Evolutionary conservation across 495 filamentous ascomycete species (phyloP), one percentile per base, ranked within the genome.

Genomic region (Penicillium pancosmium): DNA sequence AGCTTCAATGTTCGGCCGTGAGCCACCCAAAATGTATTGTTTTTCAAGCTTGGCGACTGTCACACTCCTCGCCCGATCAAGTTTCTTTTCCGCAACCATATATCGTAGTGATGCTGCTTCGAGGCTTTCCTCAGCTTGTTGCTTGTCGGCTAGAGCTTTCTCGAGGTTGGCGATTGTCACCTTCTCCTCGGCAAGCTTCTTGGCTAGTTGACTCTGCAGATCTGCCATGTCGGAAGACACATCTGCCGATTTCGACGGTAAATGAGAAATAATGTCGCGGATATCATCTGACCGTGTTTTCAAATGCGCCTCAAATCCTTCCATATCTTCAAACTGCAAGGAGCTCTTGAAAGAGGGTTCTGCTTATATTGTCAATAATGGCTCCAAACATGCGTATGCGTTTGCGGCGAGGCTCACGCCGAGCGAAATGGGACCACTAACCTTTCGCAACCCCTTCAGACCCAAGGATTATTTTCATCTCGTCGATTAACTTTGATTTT

Each of bases 1-100:
- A 59, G 78, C 78, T 41, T 79, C 78, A 5, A 67, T 65, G 50
- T 68, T 72, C 34, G 82, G 69, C 73, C 80, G 65, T 77, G 81
- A 60, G 73, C 82, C 80, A 36, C 82, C 82, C 51, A 89, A 78
- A 57, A 93, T 85, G 18, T 91, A 91, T 73, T 97, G 91, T 62
- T 89, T 90, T 68, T 98, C 95, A 55, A 98, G 75, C 67, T 96
- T 97, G 54, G 90, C 88, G n/a, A 96, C 91, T 47, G 93, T 90
- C 50, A 88, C 74, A 66, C 93, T 97, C 68, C 88, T 90, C 7
- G 87, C 85, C 35, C 94, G 86, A 70, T 98, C 94, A 15, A 97
- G 80, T 70, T 90, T 91, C 76, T 93, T 93, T 68, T 98, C 94
- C 4, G 94, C 94, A 57, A 92, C 88, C 83, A 97, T 90, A 63